phyloP scores from a whole-genome alignment of 208 protist genomes.

The Leishmania martiniquensis region DNA sequence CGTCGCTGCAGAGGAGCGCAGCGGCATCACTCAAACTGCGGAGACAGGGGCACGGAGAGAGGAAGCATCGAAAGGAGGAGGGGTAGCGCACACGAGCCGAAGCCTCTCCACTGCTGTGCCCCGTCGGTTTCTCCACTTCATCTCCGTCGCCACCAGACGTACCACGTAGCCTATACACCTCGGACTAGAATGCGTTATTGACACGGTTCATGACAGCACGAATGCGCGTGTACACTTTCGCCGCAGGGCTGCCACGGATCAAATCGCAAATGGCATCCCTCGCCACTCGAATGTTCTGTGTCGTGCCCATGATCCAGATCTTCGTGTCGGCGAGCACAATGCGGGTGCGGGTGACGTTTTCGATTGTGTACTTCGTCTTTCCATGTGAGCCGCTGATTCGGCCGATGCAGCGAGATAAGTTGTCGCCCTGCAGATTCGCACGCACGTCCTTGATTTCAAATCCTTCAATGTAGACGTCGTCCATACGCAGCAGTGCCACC shows the following conservation, averaged over 20 bases:
- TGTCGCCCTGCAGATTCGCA: conserved; percentile 91
- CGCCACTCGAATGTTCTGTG: conserved; percentile 97
- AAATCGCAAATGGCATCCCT: conserved; percentile 97
- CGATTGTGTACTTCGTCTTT: conserved; percentile 99
- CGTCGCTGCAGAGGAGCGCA: not conserved
- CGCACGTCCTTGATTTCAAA: conserved; percentile 99
- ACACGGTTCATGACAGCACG: conserved; percentile 95
- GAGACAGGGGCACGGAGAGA: not conserved
- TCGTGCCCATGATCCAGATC: conserved; percentile 99
- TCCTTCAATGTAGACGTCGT: conserved; percentile 99
- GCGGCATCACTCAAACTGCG: not conserved
- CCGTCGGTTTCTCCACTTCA: not conserved
- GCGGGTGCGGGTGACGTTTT: conserved; percentile 99
- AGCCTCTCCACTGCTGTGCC: not conserved
- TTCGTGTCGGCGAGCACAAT: conserved; percentile 99
- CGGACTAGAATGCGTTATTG: conserved; percentile 93
- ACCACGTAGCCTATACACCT: not conserved
- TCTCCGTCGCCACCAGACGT: not conserved
- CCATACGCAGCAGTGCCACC: conserved; percentile 98
- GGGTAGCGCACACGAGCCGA: not conserved
- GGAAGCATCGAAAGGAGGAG: not conserved
- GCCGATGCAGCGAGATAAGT: conserved; percentile 98
- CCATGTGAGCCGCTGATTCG: conserved; percentile 99
- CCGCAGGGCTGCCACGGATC: conserved; percentile 96
- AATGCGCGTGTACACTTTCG: conserved; percentile 98